Percentiles rank a stretch among this genome's conserved stretches.
Conservation (phyloP, 768 basidiomycete genomes). For the Suillus spraguei region DNA sequence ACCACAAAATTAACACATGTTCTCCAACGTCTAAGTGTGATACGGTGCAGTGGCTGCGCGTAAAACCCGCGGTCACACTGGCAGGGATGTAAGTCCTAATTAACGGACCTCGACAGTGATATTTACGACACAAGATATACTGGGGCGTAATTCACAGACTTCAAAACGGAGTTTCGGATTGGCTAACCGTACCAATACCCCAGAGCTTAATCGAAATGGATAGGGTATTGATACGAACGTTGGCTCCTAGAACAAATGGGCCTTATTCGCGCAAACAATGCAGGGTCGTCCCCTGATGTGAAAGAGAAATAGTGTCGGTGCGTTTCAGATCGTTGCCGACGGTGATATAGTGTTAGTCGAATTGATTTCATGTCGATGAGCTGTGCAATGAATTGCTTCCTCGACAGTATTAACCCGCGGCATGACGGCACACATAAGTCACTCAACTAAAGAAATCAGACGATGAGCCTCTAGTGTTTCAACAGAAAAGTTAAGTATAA, state of each 20-base stretch:
- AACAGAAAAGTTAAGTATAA: not conserved
- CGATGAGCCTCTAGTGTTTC: slow-evolving; percentile 1
- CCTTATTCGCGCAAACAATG: slow-evolving; percentile 1
- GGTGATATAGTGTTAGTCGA: slow-evolving; percentile 2
- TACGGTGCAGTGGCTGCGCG: slow-evolving; percentile 17
- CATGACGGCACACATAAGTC: not conserved
- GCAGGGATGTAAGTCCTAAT: slow-evolving; percentile 15
- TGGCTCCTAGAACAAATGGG: not conserved
- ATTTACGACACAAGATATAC: slow-evolving; percentile 10
- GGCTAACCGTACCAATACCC: not conserved
- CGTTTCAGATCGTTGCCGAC: not conserved
- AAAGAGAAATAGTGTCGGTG: not conserved
- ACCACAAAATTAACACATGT: slow-evolving; percentile 7
- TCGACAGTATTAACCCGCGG: slow-evolving; percentile 6
- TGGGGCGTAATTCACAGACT: slow-evolving; percentile 1
- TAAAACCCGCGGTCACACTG: slow-evolving; percentile 26
- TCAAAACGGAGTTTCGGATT: slow-evolving; percentile 12
- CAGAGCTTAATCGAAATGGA: not conserved
- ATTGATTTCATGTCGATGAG: slow-evolving; percentile 4
- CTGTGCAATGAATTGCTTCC: not conserved
- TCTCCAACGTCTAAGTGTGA: slow-evolving; percentile 7
- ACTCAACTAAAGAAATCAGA: not conserved
- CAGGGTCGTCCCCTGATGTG: slow-evolving; percentile 3
- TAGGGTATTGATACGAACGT: not conserved
- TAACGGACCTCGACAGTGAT: not conserved